Conservation (phyloP, 345 rosid genomes). For the Populus alba region DNA sequence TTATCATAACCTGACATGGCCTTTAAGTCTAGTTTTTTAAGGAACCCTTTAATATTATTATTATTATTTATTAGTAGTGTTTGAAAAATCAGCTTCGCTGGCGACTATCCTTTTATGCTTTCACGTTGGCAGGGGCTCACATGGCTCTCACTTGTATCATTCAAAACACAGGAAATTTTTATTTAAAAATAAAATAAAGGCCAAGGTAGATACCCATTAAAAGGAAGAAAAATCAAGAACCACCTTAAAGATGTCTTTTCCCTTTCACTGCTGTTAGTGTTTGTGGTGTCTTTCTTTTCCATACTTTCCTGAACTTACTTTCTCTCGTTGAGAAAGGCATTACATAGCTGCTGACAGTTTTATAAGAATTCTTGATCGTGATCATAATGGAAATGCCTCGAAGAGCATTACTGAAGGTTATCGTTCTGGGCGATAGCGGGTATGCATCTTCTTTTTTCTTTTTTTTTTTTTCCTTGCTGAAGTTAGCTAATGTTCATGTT, state of each 20-base stretch:
- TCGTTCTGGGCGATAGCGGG: constrained; percentile 91
- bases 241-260: constrained; percentile 9
- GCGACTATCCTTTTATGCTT: constrained; percentile 19
- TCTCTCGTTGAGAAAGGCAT: background rate
- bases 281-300: background rate
- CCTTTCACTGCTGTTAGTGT: background rate
- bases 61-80: background rate
- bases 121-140: constrained; percentile 43
- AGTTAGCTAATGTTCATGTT: background rate
- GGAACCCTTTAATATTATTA: background rate
- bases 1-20: too few relatives aligned
- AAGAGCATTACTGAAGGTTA: constrained; percentile 77
- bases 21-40: too few relatives aligned
- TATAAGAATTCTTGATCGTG: background rate
- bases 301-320: background rate
- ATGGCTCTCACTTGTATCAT: constrained; percentile 23
- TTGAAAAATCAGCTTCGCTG: constrained; percentile 39
- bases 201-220: background rate
- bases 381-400: constrained; percentile 47
- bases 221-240: constrained; percentile 34
- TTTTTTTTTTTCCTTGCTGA: background rate
- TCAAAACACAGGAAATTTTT: background rate
- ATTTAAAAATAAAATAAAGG: background rate
- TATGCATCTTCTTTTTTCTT: constrained; percentile 15
- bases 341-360: background rate